Evolutionary conservation across 2,329 filamentous ascomycete genomes (phyloP), one percentile per base, ranked within the genome.

Genomic region (Dactylellina haptotyla): DNA sequence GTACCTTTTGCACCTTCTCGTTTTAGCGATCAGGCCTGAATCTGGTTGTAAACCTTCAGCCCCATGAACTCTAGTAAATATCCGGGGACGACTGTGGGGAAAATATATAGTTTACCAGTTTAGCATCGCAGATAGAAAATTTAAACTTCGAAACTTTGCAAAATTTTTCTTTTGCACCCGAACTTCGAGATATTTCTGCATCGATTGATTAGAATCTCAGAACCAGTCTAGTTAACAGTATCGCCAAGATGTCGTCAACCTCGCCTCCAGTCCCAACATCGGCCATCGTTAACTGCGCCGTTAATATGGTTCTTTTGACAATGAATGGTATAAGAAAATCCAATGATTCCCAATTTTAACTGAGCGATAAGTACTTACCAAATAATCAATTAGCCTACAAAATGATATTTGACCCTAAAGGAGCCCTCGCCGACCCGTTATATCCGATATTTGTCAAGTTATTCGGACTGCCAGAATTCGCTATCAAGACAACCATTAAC

Each of bases 401-500:
- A 23, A 73, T 73, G 69, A 20, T 73, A 10, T 73, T 73, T 37
- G 28, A 73, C 61, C 69, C 69, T 1, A 46, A 61, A 25, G 28
- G 37, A n/a, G 69, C 69, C 4, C 46, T 73, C 14, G 16, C 46
- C n/a, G 69, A 73, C 18, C 69, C 69, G 3, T 61, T 73, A 3
- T 73, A 73, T 20, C 69, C 69, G 3, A 61, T 57, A 5, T 66
- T 73, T 25, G 69, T 73, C 61, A 73, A 73, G 20, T n/a, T 73
- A n/a, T 73, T 73, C 39, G 18, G 32, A 14, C 48, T 73, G 3
- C 69, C 59, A 9, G 58, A 66, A 37, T 73, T 73, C 39, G 69
- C 53, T 2, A 62, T 73, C 23, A 58, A 66, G 37, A 66, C 54
- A 4, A 46, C 50, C 8, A 43, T 62, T 9, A 65, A 59, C 28